Percentiles rank a stretch among this genome's conserved stretches.
Evolutionary conservation across 2,329 filamentous ascomycete species (phyloP).

Genomic region (Aspergillus neotritici): DNA sequence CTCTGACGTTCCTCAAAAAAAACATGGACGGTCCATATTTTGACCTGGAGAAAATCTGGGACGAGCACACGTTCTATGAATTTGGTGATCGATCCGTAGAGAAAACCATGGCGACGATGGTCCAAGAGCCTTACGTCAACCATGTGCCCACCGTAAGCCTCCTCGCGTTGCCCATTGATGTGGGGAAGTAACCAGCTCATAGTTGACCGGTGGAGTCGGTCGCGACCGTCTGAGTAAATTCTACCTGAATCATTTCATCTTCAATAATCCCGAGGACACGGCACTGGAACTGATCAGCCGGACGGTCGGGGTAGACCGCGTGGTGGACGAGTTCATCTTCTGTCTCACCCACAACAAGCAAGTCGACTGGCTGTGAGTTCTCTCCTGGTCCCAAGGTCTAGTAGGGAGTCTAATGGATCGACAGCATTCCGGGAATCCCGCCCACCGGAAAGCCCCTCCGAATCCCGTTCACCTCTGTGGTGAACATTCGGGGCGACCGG

Average conservation of each 20-base stretch:
- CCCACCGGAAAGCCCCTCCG: conserved; percentile 51
- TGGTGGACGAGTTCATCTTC: conserved; percentile 66
- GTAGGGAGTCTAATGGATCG: not conserved
- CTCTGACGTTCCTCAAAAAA: conserved; percentile 59
- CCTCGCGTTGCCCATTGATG: not conserved
- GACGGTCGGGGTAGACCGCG: conserved; percentile 64
- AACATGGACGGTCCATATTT: conserved; percentile 60
- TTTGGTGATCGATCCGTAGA: conserved; percentile 64
- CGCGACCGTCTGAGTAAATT: conserved; percentile 58
- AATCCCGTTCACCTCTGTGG: conserved; percentile 60
- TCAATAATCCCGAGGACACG: conserved; percentile 63
- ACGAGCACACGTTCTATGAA: conserved; percentile 68
- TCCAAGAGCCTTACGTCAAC: conserved; percentile 72
- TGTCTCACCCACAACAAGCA: conserved; percentile 57
- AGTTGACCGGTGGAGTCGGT: conserved; percentile 64
- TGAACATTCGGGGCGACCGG: conserved; percentile 63
- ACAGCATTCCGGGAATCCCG: conserved; percentile 53
- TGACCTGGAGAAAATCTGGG: conserved; percentile 72
- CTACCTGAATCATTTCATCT: conserved; percentile 70
- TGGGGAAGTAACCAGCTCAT: not conserved
- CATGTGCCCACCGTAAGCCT: conserved; percentile 61
- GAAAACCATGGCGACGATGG: conserved; percentile 76
- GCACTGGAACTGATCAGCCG: conserved; percentile 64
- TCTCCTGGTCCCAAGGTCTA: not conserved
- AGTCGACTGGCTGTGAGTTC: conserved; percentile 64